Conservation (phyloP, 192 early-diverging fungal species). For the Anaeromyces robustus region DNA sequence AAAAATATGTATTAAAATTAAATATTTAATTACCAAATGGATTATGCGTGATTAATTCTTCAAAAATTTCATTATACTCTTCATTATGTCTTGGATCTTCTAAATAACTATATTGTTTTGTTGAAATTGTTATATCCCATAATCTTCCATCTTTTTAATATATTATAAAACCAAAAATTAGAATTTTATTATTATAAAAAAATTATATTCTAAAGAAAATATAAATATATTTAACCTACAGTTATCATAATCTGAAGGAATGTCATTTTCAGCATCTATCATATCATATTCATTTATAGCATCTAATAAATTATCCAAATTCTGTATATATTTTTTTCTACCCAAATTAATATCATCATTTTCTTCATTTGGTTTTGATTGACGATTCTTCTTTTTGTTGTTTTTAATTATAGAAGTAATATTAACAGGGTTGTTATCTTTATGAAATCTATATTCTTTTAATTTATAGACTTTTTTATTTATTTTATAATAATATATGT, state of each 20-base stretch:
- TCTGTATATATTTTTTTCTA: neutral
- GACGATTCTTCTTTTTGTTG: neutral
- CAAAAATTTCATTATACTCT: neutral
- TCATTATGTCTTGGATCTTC: neutral
- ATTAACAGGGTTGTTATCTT: neutral
- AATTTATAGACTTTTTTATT: neutral
- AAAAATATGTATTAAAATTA: no score
- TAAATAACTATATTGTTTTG: neutral
- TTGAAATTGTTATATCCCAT: neutral
- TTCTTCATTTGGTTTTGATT: neutral
- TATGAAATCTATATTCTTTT: neutral
- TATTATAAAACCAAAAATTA: no score
- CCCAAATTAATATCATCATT: neutral
- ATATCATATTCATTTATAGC: neutral
- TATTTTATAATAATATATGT: no score
- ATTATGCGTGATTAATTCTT: neutral
- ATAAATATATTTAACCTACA: neutral
- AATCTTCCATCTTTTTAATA: neutral
- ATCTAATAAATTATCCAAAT: neutral
- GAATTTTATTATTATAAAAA: no score
- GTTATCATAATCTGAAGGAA: neutral
- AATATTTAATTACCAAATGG: neutral
- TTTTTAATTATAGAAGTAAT: neutral
- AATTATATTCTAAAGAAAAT: no score
- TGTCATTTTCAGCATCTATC: neutral